A percentile compares a stretch with the other conserved stretches of the same genome.
These are phyloP conservation scores for Beauveria rudraprayagi DNA, from an alignment of 2,329 filamentous ascomycete genomes.

Conservation along the genomic window DNA sequence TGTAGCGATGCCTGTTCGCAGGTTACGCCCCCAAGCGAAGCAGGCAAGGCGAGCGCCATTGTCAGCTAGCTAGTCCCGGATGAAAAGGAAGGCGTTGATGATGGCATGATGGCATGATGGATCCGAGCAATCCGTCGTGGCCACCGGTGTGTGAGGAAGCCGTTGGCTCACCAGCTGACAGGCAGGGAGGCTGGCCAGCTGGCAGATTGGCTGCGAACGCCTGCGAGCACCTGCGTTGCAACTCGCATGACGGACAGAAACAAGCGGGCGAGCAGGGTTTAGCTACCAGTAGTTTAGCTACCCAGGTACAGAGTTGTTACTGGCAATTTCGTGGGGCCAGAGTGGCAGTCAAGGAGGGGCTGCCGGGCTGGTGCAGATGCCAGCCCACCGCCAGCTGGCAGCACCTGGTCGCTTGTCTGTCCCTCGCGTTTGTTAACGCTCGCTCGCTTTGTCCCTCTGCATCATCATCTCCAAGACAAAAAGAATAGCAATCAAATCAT, in stretches of 20 bases:
- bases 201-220: not conserved
- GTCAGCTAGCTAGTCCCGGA: not conserved
- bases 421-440: not conserved
- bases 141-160: not conserved
- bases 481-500: not conserved
- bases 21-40: not conserved
- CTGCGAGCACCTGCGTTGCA: not conserved
- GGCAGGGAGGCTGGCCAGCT: not conserved
- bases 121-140: conserved; percentile 1
- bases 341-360: too few species aligned
- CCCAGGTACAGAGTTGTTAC: too few species aligned
- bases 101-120: not conserved
- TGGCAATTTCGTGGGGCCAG: too few species aligned
- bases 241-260: not conserved
- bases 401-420: not conserved
- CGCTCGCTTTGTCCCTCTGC: not conserved
- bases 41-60: conserved; percentile 4
- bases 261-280: not conserved
- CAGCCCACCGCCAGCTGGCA: not conserved
- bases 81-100: not conserved
- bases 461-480: not conserved
- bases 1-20: not conserved
- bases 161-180: not conserved
- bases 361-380: not conserved
- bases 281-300: too few species aligned